A percentile compares a stretch with the other conserved stretches of the same genome.
phyloP scores from a whole-genome alignment of 768 basidiomycete genomes.

The Crepidotus variabilis region DNA sequence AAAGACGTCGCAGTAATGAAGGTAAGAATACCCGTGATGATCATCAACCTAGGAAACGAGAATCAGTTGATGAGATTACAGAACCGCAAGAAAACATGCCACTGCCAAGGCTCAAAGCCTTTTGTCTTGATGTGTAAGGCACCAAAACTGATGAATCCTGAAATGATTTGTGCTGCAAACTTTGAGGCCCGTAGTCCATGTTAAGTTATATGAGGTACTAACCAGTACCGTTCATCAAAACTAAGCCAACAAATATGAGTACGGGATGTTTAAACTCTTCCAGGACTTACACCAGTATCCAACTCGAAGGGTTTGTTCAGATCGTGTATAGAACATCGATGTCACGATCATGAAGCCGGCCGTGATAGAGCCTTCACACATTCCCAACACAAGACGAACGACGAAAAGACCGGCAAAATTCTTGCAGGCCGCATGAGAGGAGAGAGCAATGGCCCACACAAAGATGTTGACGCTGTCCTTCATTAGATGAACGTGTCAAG shows the following conservation, averaged over 20 bases:
- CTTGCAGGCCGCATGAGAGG: slow-evolving; percentile 65
- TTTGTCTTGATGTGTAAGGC: slow-evolving; percentile 54
- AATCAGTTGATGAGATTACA: not conserved
- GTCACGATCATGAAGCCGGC: slow-evolving; percentile 76
- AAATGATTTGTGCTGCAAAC: slow-evolving; percentile 61
- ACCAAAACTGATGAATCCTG: slow-evolving; percentile 68
- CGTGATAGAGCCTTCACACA: slow-evolving; percentile 70
- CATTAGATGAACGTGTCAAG: not conserved
- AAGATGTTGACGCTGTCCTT: slow-evolving; percentile 55
- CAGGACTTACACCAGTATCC: slow-evolving; percentile 72
- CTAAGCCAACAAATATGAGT: slow-evolving; percentile 18
- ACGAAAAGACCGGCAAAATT: slow-evolving; percentile 63
- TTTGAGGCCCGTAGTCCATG: slow-evolving; percentile 1
- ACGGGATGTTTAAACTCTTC: not conserved
- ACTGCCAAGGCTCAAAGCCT: slow-evolving; percentile 70
- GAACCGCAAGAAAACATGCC: slow-evolving; percentile 28
- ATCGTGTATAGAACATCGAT: slow-evolving; percentile 76
- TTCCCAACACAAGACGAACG: slow-evolving; percentile 62
- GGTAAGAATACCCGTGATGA: slow-evolving; percentile 63
- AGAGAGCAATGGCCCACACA: slow-evolving; percentile 60
- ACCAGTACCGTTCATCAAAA: slow-evolving; percentile 77
- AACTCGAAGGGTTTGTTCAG: slow-evolving; percentile 63
- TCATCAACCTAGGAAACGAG: slow-evolving; percentile 48
- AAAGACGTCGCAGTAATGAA: slow-evolving; percentile 47
- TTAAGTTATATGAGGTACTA: slow-evolving; percentile 5